Evolutionary conservation across 805 yeast species (phyloP), one percentile per base, ranked within the genome.

Genomic region (Zygoascus ofunaensis): DNA sequence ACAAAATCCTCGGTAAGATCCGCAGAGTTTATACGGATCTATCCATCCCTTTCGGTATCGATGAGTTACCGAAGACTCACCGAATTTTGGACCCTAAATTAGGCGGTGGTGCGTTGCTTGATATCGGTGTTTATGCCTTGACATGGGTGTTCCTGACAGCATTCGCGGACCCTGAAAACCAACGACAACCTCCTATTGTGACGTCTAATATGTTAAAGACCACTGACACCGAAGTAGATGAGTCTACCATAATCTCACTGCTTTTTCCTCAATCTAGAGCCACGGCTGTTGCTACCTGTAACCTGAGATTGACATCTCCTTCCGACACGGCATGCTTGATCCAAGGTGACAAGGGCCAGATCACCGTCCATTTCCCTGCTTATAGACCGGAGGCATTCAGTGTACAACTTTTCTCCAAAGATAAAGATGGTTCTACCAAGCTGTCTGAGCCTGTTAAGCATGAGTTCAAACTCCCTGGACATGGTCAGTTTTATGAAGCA

Each of bases 41-140:
- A 28, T 35, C 47, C 3, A 43, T 43, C 18, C 44, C 46, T 4
- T 45, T 48, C 23, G 44, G 45, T 28, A 28, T 42, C 12, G 36
- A 66, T 69, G 2, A 49, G 52, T 5, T 53, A 49, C 15, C 62
- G 68, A 17, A 21, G 7, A 39, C 17, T 7, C 26, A 37, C 1
- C 57, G 80, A 40, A 53, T 73, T 45, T 60, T 71, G 44, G 68
- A 71, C 54, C 70, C 66, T 3, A 57, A 59, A 15, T 64, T 73
- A 39, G 81, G 76, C 3, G 82, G 77, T 12, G 81, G 82, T 19
- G 72, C 78, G 0, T 54, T 76, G 38, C 65, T 76, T 50, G 82
- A 77, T 55, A 62, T 76, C 44, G 80, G 81, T 2, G 66, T 76
- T 40, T 77, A 77, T 49, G 60, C 74, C 3, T 49, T 74, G 41